Percentiles rank a stretch among this genome's conserved stretches.
Conservation (phyloP, 139 green algal species). For the Diplosphaera chodatii region DNA sequence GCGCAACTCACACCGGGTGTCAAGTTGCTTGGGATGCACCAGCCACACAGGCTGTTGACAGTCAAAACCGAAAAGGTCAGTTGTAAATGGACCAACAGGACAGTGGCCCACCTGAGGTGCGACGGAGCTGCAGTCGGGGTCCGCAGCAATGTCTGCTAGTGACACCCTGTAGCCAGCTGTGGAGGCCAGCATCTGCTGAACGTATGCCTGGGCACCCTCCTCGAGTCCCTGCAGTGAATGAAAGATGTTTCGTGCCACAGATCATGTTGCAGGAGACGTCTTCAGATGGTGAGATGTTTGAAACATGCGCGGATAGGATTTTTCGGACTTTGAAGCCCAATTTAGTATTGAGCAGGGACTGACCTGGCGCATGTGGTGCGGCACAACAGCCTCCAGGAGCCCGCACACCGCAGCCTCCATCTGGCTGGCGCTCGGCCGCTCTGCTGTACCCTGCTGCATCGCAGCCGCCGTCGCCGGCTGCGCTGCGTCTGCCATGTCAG, state of each 20-base stretch:
- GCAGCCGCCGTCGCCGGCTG: not conserved
- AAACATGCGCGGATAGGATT: too few species aligned
- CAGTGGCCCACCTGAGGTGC: not conserved
- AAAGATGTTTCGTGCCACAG: too few species aligned
- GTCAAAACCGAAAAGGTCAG: too few species aligned
- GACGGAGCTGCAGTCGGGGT: not conserved
- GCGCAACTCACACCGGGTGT: too few species aligned
- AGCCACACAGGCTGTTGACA: too few species aligned
- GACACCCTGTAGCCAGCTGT: constrained; percentile 56
- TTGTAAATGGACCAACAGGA: too few species aligned
- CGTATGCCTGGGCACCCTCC: constrained; percentile 30
- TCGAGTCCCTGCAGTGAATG: not conserved
- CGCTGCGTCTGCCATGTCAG: not conserved
- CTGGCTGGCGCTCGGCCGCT: not conserved
- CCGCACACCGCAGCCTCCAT: constrained; percentile 25
- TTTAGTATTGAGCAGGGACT: too few species aligned
- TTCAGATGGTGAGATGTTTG: too few species aligned
- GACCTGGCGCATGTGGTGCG: not conserved
- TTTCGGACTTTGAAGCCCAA: too few species aligned
- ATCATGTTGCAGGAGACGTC: too few species aligned
- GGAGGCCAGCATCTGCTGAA: constrained; percentile 42
- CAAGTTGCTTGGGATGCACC: too few species aligned
- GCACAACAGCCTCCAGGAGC: constrained; percentile 15
- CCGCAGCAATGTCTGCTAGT: constrained; percentile 2
- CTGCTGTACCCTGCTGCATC: too few species aligned